A percentile compares a stretch with the other conserved stretches of the same genome.
These are phyloP conservation scores for Cutaneotrichosporon curvatum DNA, from an alignment of 1,284 basidiomycete species.

Conservation along the genomic window DNA sequence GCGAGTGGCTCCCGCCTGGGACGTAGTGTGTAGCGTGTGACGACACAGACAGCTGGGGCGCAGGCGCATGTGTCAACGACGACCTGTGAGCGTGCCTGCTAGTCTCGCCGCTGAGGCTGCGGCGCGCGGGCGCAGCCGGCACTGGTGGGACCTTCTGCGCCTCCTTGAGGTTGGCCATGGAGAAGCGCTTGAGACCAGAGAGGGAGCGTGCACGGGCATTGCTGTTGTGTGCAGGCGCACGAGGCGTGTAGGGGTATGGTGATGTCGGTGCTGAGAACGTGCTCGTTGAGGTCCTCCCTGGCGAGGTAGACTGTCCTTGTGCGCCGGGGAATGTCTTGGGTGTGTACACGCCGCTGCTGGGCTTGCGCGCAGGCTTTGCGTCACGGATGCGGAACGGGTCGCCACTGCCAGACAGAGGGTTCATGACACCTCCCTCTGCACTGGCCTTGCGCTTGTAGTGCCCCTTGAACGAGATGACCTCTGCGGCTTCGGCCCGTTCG, in stretches of 20 bases:
- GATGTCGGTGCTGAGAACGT: background rate
- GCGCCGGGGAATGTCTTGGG: constrained; percentile 15
- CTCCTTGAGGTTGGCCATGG: background rate
- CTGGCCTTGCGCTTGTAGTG: no score
- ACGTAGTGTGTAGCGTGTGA: background rate
- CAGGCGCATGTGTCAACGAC: background rate
- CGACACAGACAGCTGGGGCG: background rate
- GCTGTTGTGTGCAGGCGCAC: background rate
- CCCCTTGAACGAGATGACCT: no score
- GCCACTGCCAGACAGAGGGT: background rate
- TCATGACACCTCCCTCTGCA: no score
- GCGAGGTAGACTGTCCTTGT: background rate
- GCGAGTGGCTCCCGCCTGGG: constrained; percentile 5
- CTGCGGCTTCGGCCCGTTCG: no score
- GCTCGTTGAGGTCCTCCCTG: background rate
- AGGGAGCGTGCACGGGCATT: constrained; percentile 3
- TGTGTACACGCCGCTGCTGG: constrained; percentile 19
- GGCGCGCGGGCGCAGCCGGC: background rate
- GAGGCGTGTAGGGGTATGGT: background rate
- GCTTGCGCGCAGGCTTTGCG: constrained; percentile 7
- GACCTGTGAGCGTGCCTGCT: background rate
- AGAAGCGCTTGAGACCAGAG: constrained; percentile 8
- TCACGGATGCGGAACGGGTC: constrained; percentile 19
- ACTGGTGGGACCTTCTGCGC: no score
- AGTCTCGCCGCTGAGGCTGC: no score